A percentile compares a stretch with the other conserved stretches of the same genome.
Conservation (phyloP, 257 asterid species). For the Gynochthodes officinalis region DNA sequence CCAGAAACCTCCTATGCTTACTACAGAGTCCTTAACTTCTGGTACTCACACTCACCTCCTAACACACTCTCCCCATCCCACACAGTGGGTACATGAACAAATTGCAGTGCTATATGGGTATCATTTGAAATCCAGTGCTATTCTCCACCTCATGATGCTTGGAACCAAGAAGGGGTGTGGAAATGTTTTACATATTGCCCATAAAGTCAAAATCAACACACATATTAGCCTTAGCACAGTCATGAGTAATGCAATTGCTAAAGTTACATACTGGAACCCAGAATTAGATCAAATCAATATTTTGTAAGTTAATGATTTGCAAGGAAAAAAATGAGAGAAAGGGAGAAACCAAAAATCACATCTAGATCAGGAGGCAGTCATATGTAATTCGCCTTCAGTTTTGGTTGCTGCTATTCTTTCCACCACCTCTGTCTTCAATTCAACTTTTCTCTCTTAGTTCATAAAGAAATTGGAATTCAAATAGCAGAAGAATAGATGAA, state of each 20-base stretch:
- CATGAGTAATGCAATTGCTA: background rate
- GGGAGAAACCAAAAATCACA: background rate
- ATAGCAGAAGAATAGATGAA: background rate
- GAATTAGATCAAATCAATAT: background rate
- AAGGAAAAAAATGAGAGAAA: background rate
- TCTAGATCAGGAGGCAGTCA: background rate
- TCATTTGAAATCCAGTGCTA: background rate
- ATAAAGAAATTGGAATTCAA: background rate
- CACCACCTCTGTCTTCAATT: background rate
- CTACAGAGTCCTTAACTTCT: background rate
- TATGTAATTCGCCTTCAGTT: background rate
- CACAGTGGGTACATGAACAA: background rate
- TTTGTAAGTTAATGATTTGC: no score
- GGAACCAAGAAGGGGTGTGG: background rate
- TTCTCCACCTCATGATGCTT: background rate
- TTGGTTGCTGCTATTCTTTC: background rate
- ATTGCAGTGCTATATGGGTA: background rate
- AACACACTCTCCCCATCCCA: background rate
- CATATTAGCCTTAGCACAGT: background rate
- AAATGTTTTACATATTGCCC: background rate
- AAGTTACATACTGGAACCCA: background rate
- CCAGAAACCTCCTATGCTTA: background rate
- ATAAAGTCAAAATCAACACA: background rate
- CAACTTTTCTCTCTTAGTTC: background rate
- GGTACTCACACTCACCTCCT: background rate